Evolutionary conservation across 371 early-diverging fungal species (phyloP), one percentile per base, ranked within the genome.

Genomic region (Zychaea mexicana): DNA sequence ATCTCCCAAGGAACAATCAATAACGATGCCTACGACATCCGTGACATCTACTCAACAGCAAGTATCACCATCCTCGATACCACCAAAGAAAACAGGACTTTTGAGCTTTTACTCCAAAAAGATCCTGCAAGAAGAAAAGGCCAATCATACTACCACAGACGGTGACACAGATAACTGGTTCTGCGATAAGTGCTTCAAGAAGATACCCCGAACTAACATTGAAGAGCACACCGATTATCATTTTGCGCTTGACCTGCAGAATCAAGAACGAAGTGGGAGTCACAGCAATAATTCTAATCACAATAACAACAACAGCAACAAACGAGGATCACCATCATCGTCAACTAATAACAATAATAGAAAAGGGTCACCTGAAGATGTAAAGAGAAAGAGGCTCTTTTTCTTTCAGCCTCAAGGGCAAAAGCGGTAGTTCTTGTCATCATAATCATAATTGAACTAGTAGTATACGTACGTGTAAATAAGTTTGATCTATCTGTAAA

Each of bases 141-240:
- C 13, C 13, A 33, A 5, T 33, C 5, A 8, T 45, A 28, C 15
- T 31, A 49, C 30, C 45, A 15, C 4, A 10, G 32, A 58, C 21
- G 57, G 59, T 3, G 36, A 58, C 2, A 22, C 17, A 1, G 42
- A 61, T 21, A 53, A 52, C 9, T 73, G 69, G 61, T 62, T 42
- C 1, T 79, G 77, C 56, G 77, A 76, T n/a, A 64, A 70, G 42
- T 85, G 85, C 30, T 46, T 63, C 15, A 62, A 78, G 36, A 36
- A 26, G 13, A 65, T 85, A 22, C 57, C 67, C 1, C 15, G 62
- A 5, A 27, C 33, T 2, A 26, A 72, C 6, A 42, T 74, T 17
- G 71, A 68, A 19, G 85, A 85, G 38, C 85, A 85, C 58, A 67
- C 74, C 13, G 85, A 85, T 61, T 85, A 68, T 60, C 85, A 85